phyloP scores from a whole-genome alignment of 345 rosid species.

The Brassica napus region Da-Ae NC_063442.1:41938001-41938500 shows the following conservation, averaged over 20 bases:
- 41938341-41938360: neutral
- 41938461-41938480: neutral
- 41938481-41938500: neutral
- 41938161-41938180: neutral
- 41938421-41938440: neutral
- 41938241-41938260: neutral
- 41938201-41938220: neutral
- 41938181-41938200: neutral
- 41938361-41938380: neutral
- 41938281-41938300: neutral
- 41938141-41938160: neutral
- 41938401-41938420: neutral
- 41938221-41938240: neutral
- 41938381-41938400: neutral
- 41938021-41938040: too few species aligned
- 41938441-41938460: neutral
- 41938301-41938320: neutral
- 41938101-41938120: neutral
- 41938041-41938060: neutral
- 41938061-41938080: neutral
- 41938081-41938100: neutral
- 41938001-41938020: too few species aligned
- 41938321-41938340: neutral
- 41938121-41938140: neutral
- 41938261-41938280: neutral